A percentile compares a stretch with the other conserved stretches of the same genome.
Evolutionary conservation across 1,139 yeast genomes (phyloP).

Genomic region (Pichia sp.): DNA sequence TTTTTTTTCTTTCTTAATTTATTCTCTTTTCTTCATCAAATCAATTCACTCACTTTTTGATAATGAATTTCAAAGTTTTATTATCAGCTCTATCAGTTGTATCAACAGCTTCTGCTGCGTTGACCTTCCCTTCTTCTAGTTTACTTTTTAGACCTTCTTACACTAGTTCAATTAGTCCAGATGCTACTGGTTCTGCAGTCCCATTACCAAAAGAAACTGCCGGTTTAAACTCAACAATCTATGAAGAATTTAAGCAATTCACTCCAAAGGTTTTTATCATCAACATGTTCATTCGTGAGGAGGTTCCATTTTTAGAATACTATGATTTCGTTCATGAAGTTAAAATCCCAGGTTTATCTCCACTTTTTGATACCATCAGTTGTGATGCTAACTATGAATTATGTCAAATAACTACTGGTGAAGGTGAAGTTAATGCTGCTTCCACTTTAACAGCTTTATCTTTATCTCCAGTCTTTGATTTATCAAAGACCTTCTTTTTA

Average conservation of each 20-base stretch:
- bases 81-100: constrained; percentile 1
- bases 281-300: constrained; percentile 52
- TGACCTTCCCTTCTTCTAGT: constrained; percentile 6
- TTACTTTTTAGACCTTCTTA: constrained; percentile 9
- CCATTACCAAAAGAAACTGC: constrained; percentile 20
- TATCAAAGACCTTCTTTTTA: constrained; percentile 53
- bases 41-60: neutral
- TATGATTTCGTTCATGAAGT: constrained; percentile 45
- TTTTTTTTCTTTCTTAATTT: neutral
- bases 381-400: constrained; percentile 48
- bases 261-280: constrained; percentile 51
- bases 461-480: constrained; percentile 50
- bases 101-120: constrained; percentile 1
- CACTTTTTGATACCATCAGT: constrained; percentile 49
- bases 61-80: constrained; percentile 9
- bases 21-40: neutral
- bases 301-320: constrained; percentile 47
- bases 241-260: constrained; percentile 24
- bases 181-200: constrained; percentile 15
- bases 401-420: constrained; percentile 62
- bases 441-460: constrained; percentile 49
- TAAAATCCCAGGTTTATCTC: constrained; percentile 60
- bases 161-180: constrained; percentile 4
- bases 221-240: constrained; percentile 21
- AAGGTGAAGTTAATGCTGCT: constrained; percentile 66